Conservation (phyloP, 768 basidiomycete species). For the Termitomyces sp. region DNA sequence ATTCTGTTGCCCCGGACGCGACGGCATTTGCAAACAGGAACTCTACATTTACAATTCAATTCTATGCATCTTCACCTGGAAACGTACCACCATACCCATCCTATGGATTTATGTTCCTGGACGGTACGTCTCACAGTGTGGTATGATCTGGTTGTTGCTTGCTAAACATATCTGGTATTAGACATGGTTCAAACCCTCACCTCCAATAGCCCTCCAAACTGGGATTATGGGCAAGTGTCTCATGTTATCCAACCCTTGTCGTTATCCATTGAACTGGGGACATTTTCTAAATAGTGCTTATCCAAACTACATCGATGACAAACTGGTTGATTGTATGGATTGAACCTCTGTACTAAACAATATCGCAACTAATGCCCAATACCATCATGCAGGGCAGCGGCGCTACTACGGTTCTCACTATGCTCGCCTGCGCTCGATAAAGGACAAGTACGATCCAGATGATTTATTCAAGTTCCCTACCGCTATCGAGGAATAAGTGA, state of each 20-base stretch:
- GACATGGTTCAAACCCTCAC: conserved; percentile 10
- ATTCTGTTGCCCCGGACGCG: conserved; percentile 31
- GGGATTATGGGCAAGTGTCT: conserved; percentile 25
- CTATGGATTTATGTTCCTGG: conserved; percentile 40
- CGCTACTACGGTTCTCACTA: conserved; percentile 31
- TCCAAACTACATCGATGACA: conserved; percentile 36
- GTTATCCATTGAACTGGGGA: background rate
- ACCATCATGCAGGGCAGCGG: conserved; percentile 24
- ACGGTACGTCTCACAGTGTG: conserved; percentile 19
- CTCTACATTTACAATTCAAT: conserved; percentile 44
- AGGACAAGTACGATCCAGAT: conserved; percentile 29
- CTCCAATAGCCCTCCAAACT: conserved; percentile 21
- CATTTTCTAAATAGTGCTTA: conserved; percentile 20
- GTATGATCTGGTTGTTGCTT: conserved; percentile 21
- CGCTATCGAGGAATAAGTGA: conserved; percentile 27
- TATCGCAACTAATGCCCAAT: background rate
- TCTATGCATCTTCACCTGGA: conserved; percentile 41
- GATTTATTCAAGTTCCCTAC: conserved; percentile 36
- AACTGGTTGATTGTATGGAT: conserved; percentile 26
- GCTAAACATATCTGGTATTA: background rate
- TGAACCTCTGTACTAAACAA: background rate
- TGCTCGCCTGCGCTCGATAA: conserved; percentile 25
- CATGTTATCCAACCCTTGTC: too few relatives aligned
- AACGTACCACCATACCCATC: conserved; percentile 38
- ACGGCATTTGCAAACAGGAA: conserved; percentile 44